phyloP scores from a whole-genome alignment of 1,284 basidiomycete species.

The Trametes pubescens region DNA sequence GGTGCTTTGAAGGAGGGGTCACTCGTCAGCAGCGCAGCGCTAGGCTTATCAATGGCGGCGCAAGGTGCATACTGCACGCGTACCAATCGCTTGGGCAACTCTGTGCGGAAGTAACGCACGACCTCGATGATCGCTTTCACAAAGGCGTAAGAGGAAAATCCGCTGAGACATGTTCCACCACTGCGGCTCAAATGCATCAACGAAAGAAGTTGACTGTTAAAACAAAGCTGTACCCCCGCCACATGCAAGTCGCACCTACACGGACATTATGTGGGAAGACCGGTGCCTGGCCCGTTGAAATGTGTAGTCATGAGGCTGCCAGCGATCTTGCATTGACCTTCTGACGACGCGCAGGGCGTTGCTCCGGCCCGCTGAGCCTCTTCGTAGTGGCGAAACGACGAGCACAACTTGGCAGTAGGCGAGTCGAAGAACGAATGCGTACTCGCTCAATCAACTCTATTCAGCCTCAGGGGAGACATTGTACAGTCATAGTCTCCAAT shows the following conservation, averaged over 20 bases:
- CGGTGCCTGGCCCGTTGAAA: neutral
- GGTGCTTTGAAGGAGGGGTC: neutral
- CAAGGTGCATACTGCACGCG: too few relatives aligned
- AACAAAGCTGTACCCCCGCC: neutral
- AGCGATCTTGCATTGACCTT: neutral
- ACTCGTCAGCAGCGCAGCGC: neutral
- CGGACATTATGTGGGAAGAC: neutral
- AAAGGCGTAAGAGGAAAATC: neutral
- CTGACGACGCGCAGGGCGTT: neutral
- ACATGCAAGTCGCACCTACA: neutral
- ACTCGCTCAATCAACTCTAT: neutral
- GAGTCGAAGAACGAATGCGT: neutral
- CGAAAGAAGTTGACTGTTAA: neutral
- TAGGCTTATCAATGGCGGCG: too few relatives aligned
- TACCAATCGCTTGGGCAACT: neutral
- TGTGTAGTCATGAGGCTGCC: neutral
- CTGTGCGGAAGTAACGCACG: neutral
- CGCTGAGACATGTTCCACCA: neutral
- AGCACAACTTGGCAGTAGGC: neutral
- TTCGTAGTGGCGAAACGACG: neutral
- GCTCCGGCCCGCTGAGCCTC: neutral
- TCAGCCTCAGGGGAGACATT: neutral
- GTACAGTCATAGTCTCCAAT: constrained; percentile 8
- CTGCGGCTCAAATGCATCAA: neutral
- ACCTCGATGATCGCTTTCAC: neutral